phyloP scores from a whole-genome alignment of 2,329 filamentous ascomycete genomes.

The Venturia nashicola region DNA sequence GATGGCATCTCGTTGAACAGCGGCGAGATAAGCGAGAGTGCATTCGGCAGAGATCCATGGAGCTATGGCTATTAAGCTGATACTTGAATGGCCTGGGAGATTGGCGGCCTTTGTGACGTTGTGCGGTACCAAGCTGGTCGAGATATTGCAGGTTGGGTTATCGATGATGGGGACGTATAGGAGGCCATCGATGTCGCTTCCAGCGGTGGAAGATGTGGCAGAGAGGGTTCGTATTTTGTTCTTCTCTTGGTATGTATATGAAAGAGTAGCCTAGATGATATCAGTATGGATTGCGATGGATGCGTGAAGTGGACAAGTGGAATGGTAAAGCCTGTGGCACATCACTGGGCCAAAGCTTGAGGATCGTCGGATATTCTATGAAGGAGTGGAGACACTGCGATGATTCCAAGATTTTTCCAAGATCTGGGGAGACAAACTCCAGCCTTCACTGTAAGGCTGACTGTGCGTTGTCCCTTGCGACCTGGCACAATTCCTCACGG shows the following conservation, averaged over 20 bases:
- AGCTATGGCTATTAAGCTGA: constrained; percentile 67
- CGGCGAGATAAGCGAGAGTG: constrained; percentile 56
- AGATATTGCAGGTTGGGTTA: constrained; percentile 49
- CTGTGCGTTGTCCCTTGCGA: not conserved
- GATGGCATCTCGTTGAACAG: constrained; percentile 48
- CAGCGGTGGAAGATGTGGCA: constrained; percentile 48
- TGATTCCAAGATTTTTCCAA: not conserved
- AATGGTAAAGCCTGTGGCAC: not conserved
- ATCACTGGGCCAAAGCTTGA: not conserved
- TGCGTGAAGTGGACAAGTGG: not conserved
- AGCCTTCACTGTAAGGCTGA: not conserved
- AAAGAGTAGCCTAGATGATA: constrained; percentile 13
- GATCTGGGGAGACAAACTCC: too few species aligned
- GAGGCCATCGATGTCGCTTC: constrained; percentile 59
- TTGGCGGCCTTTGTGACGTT: constrained; percentile 65
- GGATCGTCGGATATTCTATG: not conserved
- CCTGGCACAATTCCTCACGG: not conserved
- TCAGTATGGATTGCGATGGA: not conserved
- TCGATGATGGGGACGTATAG: constrained; percentile 71
- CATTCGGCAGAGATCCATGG: constrained; percentile 74
- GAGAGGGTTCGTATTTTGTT: constrained; percentile 65
- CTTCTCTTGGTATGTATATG: constrained; percentile 25
- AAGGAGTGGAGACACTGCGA: not conserved
- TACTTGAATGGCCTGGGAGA: constrained; percentile 49
- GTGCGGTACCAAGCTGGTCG: constrained; percentile 52